Evolutionary conservation across 371 early-diverging fungal genomes (phyloP), one percentile per base, ranked within the genome.

Genomic region (Nematocida displodere): DNA sequence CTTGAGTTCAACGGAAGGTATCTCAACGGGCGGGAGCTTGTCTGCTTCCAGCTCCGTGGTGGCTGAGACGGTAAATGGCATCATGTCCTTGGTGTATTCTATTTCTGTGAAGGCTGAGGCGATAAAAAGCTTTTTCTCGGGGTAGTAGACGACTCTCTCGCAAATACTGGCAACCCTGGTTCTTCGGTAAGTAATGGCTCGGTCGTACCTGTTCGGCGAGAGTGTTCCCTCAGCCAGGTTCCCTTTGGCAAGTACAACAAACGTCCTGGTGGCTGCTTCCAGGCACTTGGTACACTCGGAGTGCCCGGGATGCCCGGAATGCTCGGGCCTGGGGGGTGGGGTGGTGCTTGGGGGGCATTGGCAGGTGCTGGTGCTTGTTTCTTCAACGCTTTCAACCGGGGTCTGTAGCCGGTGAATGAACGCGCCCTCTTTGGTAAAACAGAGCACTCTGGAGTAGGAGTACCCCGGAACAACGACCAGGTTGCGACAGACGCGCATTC

Each of bases 31-130:
- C 4, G 75, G 58, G 3, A 71, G 15, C 0, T 2, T 26, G 3
- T 55, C 52, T 47, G 75, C 59, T 24, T 71, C 75, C 28, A 71
- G 46, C 33, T 71, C 75, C n/a, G 75, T 71, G 11, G 75, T 71
- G n/a, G 75, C 1, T 1, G 46, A 52, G 2, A 71, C 75, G 17
- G 75, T 71, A 29, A 59, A 71, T 11, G 75, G 75, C 4, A 71
- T 56, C 62, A 71, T 59, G 4, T 47, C 62, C 31, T 58, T 5
- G 0, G 75, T 71, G 42, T 71, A 71, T 28, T 42, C 62, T 2
- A 67, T 71, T 2, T 71, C 47, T 37, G n/a, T 49, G 40, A 61
- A 71, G n/a, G 52, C n/a, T 0, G 62, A 33, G 7, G 75, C 75
- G 15, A 71, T 54, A 15, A 62, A 26, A 4, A 71, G 24, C 13